These are phyloP conservation scores for Talaromyces sp. DNA, from an alignment of 2,329 filamentous ascomycete genomes.

Conservation along the genomic window DNA sequence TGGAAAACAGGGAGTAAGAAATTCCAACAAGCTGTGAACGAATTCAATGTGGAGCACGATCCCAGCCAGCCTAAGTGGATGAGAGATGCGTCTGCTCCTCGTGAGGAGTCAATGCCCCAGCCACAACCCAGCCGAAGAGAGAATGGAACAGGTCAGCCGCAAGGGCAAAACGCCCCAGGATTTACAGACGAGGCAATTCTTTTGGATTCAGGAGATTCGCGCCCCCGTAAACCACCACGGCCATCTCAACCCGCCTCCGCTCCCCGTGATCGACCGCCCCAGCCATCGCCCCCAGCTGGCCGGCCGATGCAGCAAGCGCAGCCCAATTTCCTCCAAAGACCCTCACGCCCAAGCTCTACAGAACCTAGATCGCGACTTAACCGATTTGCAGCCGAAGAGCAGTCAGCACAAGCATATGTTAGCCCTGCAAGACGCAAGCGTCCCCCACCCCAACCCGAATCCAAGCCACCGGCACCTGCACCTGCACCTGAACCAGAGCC, in stretches of 20 bases:
- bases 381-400: conserved; percentile 74
- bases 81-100: conserved; percentile 63
- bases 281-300: conserved; percentile 26
- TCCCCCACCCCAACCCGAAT: conserved; percentile 49
- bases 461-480: conserved; percentile 44
- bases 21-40: conserved; percentile 86
- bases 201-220: conserved; percentile 34
- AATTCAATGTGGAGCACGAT: conserved; percentile 75
- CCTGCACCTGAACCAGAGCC: conserved; percentile 47
- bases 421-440: conserved; percentile 80
- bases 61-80: conserved; percentile 92
- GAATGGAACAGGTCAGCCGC: conserved; percentile 24
- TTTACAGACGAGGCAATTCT: conserved; percentile 63
- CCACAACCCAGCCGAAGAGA: conserved; percentile 20
- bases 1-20: conserved; percentile 96
- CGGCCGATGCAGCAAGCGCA: conserved; percentile 29
- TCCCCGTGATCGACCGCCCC: conserved; percentile 23
- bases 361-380: conserved; percentile 66
- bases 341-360: conserved; percentile 41
- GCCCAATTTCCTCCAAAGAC: conserved; percentile 61
- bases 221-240: conserved; percentile 30
- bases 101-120: conserved; percentile 23
- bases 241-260: conserved; percentile 23
- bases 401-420: conserved; percentile 80
- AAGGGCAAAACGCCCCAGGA: conserved; percentile 18